phyloP scores from a whole-genome alignment of 2,329 filamentous ascomycete species.

The Fonsecaea pugnacius region DNA sequence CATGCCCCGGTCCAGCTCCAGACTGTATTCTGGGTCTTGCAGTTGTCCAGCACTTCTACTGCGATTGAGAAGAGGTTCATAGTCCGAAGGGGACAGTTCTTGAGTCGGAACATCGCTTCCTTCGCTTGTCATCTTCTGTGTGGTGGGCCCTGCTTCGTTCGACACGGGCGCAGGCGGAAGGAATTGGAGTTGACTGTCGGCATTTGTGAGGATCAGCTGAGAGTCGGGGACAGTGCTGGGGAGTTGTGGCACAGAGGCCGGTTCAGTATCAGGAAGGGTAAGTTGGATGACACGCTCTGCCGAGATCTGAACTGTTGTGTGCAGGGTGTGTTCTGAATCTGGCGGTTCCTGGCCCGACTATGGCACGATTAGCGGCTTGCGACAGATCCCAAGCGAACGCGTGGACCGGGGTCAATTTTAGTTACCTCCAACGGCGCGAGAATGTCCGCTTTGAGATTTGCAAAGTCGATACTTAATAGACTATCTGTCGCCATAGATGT shows the following conservation, averaged over 20 bases:
- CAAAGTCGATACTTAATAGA: slow-evolving; percentile 28
- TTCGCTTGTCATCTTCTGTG: slow-evolving; percentile 43
- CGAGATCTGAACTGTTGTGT: slow-evolving; percentile 10
- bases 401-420: slow-evolving; percentile 4
- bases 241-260: slow-evolving; percentile 32
- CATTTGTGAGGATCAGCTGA: slow-evolving; percentile 23
- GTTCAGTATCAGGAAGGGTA: neutral
- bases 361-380: slow-evolving; percentile 29
- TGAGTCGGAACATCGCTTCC: slow-evolving; percentile 50
- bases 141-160: slow-evolving; percentile 4
- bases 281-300: neutral
- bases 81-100: slow-evolving; percentile 51
- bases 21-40: slow-evolving; percentile 19
- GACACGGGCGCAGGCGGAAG: slow-evolving; percentile 10
- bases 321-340: slow-evolving; percentile 19
- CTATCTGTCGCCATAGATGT: slow-evolving; percentile 31
- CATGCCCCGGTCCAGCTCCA: neutral
- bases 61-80: slow-evolving; percentile 46
- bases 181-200: slow-evolving; percentile 19
- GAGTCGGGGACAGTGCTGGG: slow-evolving; percentile 34
- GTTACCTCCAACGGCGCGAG: slow-evolving; percentile 22
- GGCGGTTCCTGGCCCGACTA: slow-evolving; percentile 25
- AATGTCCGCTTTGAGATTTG: slow-evolving; percentile 21
- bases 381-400: neutral
- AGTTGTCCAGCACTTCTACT: slow-evolving; percentile 42